These are phyloP conservation scores for Yamadazyma philogaea DNA, from an alignment of 805 yeast genomes.

Conservation along the genomic window DNA sequence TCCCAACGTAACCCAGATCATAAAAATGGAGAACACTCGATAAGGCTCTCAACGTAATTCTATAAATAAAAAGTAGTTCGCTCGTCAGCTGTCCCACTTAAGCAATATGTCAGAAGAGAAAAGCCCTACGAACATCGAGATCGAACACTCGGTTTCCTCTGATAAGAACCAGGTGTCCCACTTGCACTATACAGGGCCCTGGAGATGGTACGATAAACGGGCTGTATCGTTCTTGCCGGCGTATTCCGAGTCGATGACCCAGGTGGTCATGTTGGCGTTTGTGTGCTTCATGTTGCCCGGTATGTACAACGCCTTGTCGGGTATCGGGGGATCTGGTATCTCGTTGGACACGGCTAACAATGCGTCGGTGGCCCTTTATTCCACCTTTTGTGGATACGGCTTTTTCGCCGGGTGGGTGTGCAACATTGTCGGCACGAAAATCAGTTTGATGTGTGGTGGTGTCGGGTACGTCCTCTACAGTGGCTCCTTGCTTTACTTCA, in stretches of 20 bases:
- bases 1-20: constrained; percentile 1
- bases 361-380: constrained; percentile 51
- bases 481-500: constrained; percentile 47
- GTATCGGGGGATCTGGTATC: constrained; percentile 49
- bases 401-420: constrained; percentile 55
- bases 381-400: constrained; percentile 56
- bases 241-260: constrained; percentile 39
- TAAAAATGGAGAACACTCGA: constrained; percentile 1
- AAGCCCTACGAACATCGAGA: constrained; percentile 11
- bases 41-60: not conserved
- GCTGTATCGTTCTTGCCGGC: constrained; percentile 26
- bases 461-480: constrained; percentile 53
- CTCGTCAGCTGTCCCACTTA: not conserved
- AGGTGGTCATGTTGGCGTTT: constrained; percentile 45
- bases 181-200: constrained; percentile 21
- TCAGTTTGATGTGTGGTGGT: constrained; percentile 50
- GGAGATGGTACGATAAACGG: constrained; percentile 40
- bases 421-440: constrained; percentile 47
- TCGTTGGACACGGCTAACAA: constrained; percentile 41
- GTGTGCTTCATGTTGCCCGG: constrained; percentile 52
- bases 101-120: constrained; percentile 7
- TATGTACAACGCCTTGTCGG: constrained; percentile 50
- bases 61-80: not conserved
- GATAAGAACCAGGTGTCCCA: constrained; percentile 11
- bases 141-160: constrained; percentile 11